A percentile compares a stretch with the other conserved stretches of the same genome.
Evolutionary conservation across 2,329 filamentous ascomycete genomes (phyloP).

Genomic region (Trichoderma sp.): DNA sequence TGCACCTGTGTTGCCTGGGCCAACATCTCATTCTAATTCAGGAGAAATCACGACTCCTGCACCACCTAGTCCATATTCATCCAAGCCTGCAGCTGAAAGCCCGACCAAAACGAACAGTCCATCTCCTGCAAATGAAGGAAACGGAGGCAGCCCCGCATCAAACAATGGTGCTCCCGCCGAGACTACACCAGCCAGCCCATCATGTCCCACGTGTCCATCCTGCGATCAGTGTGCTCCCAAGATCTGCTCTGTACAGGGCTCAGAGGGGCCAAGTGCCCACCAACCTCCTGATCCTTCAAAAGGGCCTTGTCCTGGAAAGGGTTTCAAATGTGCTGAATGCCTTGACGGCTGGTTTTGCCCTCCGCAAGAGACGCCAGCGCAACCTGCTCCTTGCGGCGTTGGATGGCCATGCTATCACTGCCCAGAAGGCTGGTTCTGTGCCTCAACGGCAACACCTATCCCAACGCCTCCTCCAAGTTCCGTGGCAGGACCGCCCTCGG

Average conservation of each 20-base stretch:
- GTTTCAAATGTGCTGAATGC: conserved; percentile 34
- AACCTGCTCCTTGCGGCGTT: conserved; percentile 32
- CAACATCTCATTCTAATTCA: background rate
- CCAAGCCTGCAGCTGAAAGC: background rate
- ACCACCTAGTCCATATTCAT: conserved; percentile 3
- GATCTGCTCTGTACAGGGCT: background rate
- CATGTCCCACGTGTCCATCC: conserved; percentile 26
- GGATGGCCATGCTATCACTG: conserved; percentile 39
- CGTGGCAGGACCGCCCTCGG: background rate
- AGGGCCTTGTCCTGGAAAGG: conserved; percentile 31
- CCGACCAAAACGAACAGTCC: background rate
- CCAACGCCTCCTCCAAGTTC: background rate
- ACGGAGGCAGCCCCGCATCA: background rate
- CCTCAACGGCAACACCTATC: conserved; percentile 8
- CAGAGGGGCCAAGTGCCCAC: background rate
- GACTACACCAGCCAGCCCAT: background rate
- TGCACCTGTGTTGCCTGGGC: background rate
- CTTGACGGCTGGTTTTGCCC: conserved; percentile 37
- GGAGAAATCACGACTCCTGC: background rate
- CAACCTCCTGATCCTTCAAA: conserved; percentile 11
- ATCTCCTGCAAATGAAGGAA: background rate
- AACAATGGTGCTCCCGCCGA: background rate
- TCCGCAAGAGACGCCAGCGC: conserved; percentile 35
- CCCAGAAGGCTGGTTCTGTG: conserved; percentile 34
- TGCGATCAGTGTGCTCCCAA: conserved; percentile 23